Evolutionary conservation across 805 yeast species (phyloP), one percentile per base, ranked within the genome.

Genomic region (Pichia paraexigua): DNA sequence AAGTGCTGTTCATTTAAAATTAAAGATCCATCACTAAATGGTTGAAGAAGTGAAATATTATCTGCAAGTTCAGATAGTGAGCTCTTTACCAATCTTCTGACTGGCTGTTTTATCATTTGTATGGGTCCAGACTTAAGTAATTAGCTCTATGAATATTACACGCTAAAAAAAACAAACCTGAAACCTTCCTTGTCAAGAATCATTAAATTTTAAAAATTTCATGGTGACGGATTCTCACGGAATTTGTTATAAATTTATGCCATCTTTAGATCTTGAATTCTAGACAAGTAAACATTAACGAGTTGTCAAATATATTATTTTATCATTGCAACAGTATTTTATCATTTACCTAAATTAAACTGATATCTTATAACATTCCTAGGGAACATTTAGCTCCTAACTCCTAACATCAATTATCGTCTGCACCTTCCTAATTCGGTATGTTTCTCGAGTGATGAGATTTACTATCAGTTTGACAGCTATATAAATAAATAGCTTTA

Each of bases 1-100:
- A 87, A 92, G 63, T 90, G 97, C 62, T 87, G 91, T 22, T 78
- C 76, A 50, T 67, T 55, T 1, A 55, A 28, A 25, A 56, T 46
- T 17, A 35, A 32, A 9, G 53, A 52, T 6, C 56, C 48, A 11
- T 56, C 53, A 18, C 51, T 51, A n/a, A 47, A 53, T 6, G 58
- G 58, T 15, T 35, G 39, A 35, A 35, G 39, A 17, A 35, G 39
- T 5, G 39, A 35, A 35, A 35, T 35, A 35, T 35, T 17, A 9
- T n/a, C 11, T 17, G 20, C 39, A 35, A 35, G 39, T 10, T 35
- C 39, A 17, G 39, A 35, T n/a, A 35, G 12, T 17, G 39, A 35
- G 11, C 20, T 17, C 11, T 35, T 35, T 2, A 20, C 3, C 18
- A 35, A 35, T 5, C 6, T 35, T n/a, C 17, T 35, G 7, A 8